phyloP scores from a whole-genome alignment of 345 rosid species.

The Citrus trifoliata region DNA sequence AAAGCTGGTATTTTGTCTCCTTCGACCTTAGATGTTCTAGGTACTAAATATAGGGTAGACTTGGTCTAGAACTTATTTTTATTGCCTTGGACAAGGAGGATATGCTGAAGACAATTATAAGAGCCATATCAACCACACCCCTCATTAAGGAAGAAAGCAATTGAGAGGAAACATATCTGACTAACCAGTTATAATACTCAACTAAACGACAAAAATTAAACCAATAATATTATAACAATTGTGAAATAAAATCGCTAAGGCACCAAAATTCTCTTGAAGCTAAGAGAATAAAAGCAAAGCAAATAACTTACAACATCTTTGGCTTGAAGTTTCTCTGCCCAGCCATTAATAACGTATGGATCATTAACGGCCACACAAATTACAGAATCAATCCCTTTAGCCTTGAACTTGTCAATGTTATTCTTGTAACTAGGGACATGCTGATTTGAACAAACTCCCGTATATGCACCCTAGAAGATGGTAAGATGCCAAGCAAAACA shows the following conservation, averaged over 20 bases:
- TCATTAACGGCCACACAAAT: conserved; percentile 88
- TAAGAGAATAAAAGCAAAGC: not conserved
- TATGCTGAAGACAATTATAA: not conserved
- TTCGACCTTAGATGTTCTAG: not conserved
- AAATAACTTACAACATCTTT: conserved; percentile 64
- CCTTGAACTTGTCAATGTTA: conserved; percentile 71
- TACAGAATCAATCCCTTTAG: conserved; percentile 83
- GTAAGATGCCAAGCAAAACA: conserved; percentile 7
- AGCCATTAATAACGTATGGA: conserved; percentile 67
- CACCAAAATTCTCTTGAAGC: not conserved
- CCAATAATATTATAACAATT: not conserved
- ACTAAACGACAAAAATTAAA: not conserved
- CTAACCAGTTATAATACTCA: not conserved
- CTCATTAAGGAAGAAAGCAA: not conserved
- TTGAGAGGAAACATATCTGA: not conserved
- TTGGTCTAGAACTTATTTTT: not conserved
- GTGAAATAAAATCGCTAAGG: not conserved
- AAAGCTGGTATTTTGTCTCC: not conserved
- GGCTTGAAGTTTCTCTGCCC: conserved; percentile 80
- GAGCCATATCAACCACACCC: not conserved
- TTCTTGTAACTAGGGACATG: conserved; percentile 94
- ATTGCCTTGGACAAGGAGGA: not conserved
- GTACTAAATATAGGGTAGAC: not conserved
- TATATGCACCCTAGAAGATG: conserved; percentile 67
- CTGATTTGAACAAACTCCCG: conserved; percentile 88